Base-by-base conservation (phyloP, 164 flowering plant species). In the Magnolia sinica region DNA sequence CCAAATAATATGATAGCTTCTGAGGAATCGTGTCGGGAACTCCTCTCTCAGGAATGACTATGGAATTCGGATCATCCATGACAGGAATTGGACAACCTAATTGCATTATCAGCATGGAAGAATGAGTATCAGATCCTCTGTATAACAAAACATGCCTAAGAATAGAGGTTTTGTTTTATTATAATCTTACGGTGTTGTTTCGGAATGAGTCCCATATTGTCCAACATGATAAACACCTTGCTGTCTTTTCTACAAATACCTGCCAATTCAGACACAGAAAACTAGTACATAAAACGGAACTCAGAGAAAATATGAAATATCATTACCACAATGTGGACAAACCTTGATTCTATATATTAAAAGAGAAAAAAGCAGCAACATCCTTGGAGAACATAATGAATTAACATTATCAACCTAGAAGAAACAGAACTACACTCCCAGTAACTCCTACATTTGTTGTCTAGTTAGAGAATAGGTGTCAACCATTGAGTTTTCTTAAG, bases 31-130 rank as follows among this genome's bases (percentile, higher is more conserved):
- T 76, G 64, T 90, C 85, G n/a, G 89, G 87, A 18, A 94, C 85
- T 83, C 90, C 85, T 71, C 78, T 82, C 74, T 86, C 81, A 49
- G 98, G 99, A 79, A 92, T 91, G 59, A 80, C 84, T 73, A 96
- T 74, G 68, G 79, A 81, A 74, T 91, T 87, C 31, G 96, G 93
- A 81, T 91, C 87, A 85, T 82, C 81, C 63, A 80, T 85, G 71
- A 91, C 83, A 65, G 99, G 99, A 80, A 96, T 90, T 73, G 84
- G 68, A 82, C 99, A 96, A 68, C 99, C 99, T 96, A 82, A 72
- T 77, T 51, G 24, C 79, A 81, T 50, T 4, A 82, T 45, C 14
- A 75, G 8, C 14, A 79, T 0, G 79, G 16, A 45, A 20, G 18
- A 80, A 58, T 20, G 19, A 27, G 31, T 19, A 20, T 16, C 68